Evolutionary conservation across 2,329 filamentous ascomycete genomes (phyloP).

Genomic region (Trichoderma koningiopsis): DNA sequence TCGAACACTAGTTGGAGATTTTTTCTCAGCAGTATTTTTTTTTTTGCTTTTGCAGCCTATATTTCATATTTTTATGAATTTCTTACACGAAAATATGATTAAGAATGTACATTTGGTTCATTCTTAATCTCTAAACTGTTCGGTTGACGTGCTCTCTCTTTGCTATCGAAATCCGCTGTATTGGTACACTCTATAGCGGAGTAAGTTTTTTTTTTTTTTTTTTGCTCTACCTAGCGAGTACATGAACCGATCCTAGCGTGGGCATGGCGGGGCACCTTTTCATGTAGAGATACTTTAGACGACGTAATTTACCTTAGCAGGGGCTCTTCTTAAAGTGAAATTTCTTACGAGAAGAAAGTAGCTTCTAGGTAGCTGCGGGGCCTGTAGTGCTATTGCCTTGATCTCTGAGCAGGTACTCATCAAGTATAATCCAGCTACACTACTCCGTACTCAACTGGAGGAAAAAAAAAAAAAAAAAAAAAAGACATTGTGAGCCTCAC

Average conservation of each 20-base stretch:
- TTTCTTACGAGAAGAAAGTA: not conserved
- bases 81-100: not conserved
- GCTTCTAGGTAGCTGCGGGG: not conserved
- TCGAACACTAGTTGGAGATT: slow-evolving; percentile 40
- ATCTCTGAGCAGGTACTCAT: not conserved
- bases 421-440: not conserved
- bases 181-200: not conserved
- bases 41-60: not conserved
- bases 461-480: not conserved
- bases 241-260: not conserved
- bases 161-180: not conserved
- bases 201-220: not conserved
- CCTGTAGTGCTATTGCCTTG: not conserved
- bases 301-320: not conserved
- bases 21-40: slow-evolving; percentile 25
- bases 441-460: not conserved
- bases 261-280: not conserved
- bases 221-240: not conserved
- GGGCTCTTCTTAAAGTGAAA: not conserved
- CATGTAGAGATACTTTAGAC: not conserved
- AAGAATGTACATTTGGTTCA: accelerated
- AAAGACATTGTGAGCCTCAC: not conserved
- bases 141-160: not conserved
- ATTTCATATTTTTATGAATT: not conserved
- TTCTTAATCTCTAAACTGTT: not conserved